Evolutionary conservation across 2,329 filamentous ascomycete genomes (phyloP).

Genomic region (Pseudogymnoascus sp.): DNA sequence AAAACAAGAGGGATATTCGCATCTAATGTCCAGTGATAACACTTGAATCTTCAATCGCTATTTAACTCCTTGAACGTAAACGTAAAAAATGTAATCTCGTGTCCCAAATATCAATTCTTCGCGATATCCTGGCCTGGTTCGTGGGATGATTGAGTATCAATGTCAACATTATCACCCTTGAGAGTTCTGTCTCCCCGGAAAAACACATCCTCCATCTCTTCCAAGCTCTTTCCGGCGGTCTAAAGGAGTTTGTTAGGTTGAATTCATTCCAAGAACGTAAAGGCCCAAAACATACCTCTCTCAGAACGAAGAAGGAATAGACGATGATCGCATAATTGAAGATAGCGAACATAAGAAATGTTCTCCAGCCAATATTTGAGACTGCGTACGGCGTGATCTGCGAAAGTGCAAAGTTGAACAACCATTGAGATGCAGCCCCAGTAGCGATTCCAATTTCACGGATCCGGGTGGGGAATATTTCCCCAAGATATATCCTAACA

Average conservation of each 20-base stretch:
- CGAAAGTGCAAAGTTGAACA: slow-evolving; percentile 45
- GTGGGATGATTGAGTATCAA: slow-evolving; percentile 45
- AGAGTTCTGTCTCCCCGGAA: slow-evolving; percentile 62
- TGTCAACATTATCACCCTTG: slow-evolving; percentile 88
- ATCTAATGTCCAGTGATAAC: background rate
- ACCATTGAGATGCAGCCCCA: slow-evolving; percentile 44
- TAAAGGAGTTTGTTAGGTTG: background rate
- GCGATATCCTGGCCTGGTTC: background rate
- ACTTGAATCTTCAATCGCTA: background rate
- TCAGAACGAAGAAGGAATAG: slow-evolving; percentile 47
- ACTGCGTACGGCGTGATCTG: slow-evolving; percentile 46
- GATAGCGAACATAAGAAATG: slow-evolving; percentile 39
- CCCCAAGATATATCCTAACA: slow-evolving; percentile 18
- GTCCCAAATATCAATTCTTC: background rate
- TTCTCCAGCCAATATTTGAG: slow-evolving; percentile 37
- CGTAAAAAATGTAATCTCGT: background rate
- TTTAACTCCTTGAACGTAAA: background rate
- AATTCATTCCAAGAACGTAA: background rate
- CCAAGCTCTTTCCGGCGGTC: background rate
- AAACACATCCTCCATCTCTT: background rate
- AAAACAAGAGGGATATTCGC: background rate
- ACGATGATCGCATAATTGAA: slow-evolving; percentile 37
- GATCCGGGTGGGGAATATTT: slow-evolving; percentile 44
- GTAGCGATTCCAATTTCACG: slow-evolving; percentile 45
- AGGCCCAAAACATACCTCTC: slow-evolving; percentile 35